phyloP scores from a whole-genome alignment of 1,284 basidiomycete species.

The Rhodotorula glutinis region DNA sequence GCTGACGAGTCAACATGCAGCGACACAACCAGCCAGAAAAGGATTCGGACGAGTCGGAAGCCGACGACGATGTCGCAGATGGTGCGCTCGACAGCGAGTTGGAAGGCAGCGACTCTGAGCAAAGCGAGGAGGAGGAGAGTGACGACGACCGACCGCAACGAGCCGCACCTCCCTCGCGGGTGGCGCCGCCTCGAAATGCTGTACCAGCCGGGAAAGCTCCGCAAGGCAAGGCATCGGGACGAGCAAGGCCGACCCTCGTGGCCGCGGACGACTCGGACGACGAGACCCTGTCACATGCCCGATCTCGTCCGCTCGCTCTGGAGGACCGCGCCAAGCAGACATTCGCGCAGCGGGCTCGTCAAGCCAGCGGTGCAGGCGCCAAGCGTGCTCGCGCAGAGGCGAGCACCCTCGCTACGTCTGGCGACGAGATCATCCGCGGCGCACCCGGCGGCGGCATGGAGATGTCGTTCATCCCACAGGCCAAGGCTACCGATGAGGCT shows the following conservation, averaged over 20 bases:
- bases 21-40: neutral
- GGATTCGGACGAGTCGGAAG: slow-evolving; percentile 4
- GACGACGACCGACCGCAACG: slow-evolving; percentile 44
- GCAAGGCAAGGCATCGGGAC: neutral
- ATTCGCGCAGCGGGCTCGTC: slow-evolving; percentile 36
- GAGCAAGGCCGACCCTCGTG: slow-evolving; percentile 33
- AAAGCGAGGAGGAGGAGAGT: slow-evolving; percentile 50
- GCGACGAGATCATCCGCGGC: slow-evolving; percentile 31
- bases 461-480: slow-evolving; percentile 53
- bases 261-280: slow-evolving; percentile 36
- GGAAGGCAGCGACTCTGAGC: slow-evolving; percentile 49
- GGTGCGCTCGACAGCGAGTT: slow-evolving; percentile 54
- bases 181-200: neutral
- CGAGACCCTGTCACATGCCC: slow-evolving; percentile 23
- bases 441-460: slow-evolving; percentile 53
- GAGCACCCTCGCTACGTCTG: neutral
- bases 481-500: slow-evolving; percentile 44
- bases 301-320: slow-evolving; percentile 27
- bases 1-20: neutral
- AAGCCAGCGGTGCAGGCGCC: slow-evolving; percentile 3
- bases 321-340: slow-evolving; percentile 32
- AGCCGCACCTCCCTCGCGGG: neutral
- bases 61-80: slow-evolving; percentile 44
- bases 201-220: neutral
- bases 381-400: slow-evolving; percentile 14